Evolutionary conservation across 1,139 yeast genomes (phyloP).

Genomic region (Geotrichum fermentans): DNA sequence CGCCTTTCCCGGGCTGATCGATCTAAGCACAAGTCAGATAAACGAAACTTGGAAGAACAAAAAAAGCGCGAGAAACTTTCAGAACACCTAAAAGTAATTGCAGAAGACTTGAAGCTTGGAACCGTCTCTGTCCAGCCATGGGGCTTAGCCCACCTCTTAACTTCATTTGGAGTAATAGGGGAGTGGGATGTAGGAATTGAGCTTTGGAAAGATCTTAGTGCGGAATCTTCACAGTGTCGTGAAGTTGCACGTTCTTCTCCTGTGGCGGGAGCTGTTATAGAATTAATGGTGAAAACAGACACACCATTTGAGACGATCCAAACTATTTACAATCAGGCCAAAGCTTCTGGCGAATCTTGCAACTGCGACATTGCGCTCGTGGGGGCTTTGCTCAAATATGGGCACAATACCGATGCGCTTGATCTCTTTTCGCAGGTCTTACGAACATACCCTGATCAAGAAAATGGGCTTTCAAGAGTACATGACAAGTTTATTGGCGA

Average conservation of each 20-base stretch:
- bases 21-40: not conserved
- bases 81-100: slow-evolving; percentile 3
- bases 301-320: slow-evolving; percentile 56
- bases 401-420: slow-evolving; percentile 49
- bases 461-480: slow-evolving; percentile 54
- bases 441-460: slow-evolving; percentile 33
- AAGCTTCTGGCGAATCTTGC: slow-evolving; percentile 34
- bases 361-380: slow-evolving; percentile 57
- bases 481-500: slow-evolving; percentile 79
- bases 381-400: slow-evolving; percentile 51
- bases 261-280: slow-evolving; percentile 67
- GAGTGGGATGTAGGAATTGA: slow-evolving; percentile 49
- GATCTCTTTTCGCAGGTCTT: slow-evolving; percentile 45
- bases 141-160: slow-evolving; percentile 53
- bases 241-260: slow-evolving; percentile 42
- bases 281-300: slow-evolving; percentile 60
- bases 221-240: slow-evolving; percentile 7
- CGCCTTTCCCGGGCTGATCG: slow-evolving; percentile 2
- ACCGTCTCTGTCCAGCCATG: slow-evolving; percentile 44
- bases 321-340: slow-evolving; percentile 44
- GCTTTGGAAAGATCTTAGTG: slow-evolving; percentile 40
- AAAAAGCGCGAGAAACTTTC: not conserved
- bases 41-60: not conserved
- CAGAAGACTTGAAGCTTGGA: slow-evolving; percentile 44
- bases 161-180: slow-evolving; percentile 51